These are phyloP conservation scores for Aristolochia contorta DNA, from an alignment of 164 flowering plant species.

Conservation along the genomic window DNA sequence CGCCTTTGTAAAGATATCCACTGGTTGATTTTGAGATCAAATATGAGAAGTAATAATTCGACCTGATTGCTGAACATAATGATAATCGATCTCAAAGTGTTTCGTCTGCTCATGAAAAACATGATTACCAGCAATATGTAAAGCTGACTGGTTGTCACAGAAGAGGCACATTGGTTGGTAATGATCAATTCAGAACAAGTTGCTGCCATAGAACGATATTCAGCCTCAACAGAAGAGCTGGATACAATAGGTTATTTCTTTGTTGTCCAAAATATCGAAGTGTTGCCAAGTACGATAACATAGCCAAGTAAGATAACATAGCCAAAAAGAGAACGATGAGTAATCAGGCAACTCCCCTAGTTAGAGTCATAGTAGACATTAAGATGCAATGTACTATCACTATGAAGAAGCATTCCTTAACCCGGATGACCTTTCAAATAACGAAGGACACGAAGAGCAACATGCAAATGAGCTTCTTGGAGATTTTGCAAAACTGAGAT, in stretches of 20 bases:
- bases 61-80: no score
- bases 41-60: not conserved
- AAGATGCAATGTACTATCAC: no score
- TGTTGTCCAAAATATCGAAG: not conserved
- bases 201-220: not conserved
- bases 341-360: not conserved
- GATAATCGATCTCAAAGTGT: not conserved
- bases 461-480: no score
- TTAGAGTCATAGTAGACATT: slow-evolving; percentile 1
- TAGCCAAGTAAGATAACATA: slow-evolving; percentile 4
- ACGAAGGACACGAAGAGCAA: no score
- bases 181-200: not conserved
- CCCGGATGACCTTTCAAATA: no score
- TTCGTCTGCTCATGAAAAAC: no score
- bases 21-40: not conserved
- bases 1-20: not conserved
- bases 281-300: no score
- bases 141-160: no score
- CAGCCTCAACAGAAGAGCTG: slow-evolving; percentile 3
- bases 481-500: no score
- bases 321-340: not conserved
- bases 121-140: no score
- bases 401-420: no score
- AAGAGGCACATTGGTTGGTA: not conserved
- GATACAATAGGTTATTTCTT: not conserved